Percentiles rank a stretch among this genome's conserved stretches.
Conservation (phyloP, 164 flowering plant species). For the Taxillus chinensis region DNA sequence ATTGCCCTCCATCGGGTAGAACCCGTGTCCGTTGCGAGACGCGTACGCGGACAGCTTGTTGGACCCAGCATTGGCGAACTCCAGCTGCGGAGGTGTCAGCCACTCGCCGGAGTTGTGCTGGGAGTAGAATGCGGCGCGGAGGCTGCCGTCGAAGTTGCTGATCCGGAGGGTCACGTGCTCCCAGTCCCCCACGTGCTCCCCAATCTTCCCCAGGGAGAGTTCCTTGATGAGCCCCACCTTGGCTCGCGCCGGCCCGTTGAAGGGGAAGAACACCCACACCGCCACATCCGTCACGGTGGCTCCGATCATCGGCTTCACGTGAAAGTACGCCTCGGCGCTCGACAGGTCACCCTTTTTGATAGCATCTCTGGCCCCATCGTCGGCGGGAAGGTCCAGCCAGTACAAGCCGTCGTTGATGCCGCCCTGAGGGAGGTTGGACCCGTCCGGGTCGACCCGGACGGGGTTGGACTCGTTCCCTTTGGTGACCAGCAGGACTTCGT, state of each 20-base stretch:
- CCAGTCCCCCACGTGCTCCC: conserved; percentile 2
- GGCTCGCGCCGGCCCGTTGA: conserved; percentile 49
- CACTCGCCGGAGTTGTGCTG: conserved; percentile 42
- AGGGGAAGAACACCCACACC: conserved; percentile 77
- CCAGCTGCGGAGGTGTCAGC: conserved; percentile 30
- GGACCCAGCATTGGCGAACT: conserved; percentile 15
- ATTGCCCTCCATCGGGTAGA: conserved; percentile 24
- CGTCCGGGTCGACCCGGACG: conserved; percentile 31
- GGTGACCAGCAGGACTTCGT: conserved; percentile 51
- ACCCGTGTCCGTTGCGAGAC: conserved; percentile 25
- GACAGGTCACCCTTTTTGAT: conserved; percentile 55
- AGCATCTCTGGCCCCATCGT: conserved; percentile 25
- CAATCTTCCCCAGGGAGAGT: not conserved
- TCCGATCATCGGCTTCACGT: conserved; percentile 66
- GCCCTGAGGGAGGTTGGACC: conserved; percentile 75
- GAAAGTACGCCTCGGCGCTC: conserved; percentile 43
- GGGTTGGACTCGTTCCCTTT: conserved; percentile 50
- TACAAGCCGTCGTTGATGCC: conserved; percentile 59
- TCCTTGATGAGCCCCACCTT: conserved; percentile 23
- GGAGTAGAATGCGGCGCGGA: conserved; percentile 29
- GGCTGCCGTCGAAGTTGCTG: conserved; percentile 41
- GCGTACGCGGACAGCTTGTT: conserved; percentile 25
- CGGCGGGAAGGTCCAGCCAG: conserved; percentile 75
- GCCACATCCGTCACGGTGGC: conserved; percentile 60
- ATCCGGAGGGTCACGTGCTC: not conserved